These are phyloP conservation scores for Condylostoma magnum DNA, from an alignment of 169 alveolate genomes.

Conservation along the genomic window DNA sequence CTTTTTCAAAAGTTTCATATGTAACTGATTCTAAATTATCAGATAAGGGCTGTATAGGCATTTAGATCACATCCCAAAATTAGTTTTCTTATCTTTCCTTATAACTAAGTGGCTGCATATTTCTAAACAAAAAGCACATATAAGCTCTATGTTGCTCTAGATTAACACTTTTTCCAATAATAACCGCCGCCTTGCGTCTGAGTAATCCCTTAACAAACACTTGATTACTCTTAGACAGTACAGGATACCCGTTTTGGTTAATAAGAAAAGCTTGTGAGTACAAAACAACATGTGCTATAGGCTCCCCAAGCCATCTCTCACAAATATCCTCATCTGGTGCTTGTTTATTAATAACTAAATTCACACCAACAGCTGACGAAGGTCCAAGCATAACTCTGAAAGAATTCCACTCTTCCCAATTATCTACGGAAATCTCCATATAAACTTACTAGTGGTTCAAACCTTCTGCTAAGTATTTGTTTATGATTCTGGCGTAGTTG, in stretches of 20 bases:
- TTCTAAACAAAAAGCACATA: conserved; percentile 49
- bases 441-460: conserved; percentile 30
- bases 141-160: conserved; percentile 42
- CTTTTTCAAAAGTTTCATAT: conserved; percentile 82
- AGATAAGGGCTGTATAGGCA: conserved; percentile 69
- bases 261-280: conserved; percentile 27
- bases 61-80: conserved; percentile 54
- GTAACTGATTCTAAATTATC: conserved; percentile 68
- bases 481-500: conserved; percentile 44
- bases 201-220: conserved; percentile 32
- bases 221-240: conserved; percentile 46
- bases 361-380: conserved; percentile 14
- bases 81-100: conserved; percentile 20
- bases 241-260: conserved; percentile 49
- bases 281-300: conserved; percentile 1
- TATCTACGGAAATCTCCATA: conserved; percentile 16
- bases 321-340: conserved; percentile 1
- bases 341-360: conserved; percentile 24
- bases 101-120: conserved; percentile 34
- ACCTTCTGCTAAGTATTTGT: conserved; percentile 23
- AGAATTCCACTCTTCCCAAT: conserved; percentile 28
- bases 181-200: conserved; percentile 27
- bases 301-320: conserved; percentile 36
- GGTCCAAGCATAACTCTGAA: conserved; percentile 33
- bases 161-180: conserved; percentile 28